Base-by-base conservation (phyloP, 345 rosid species). In the Populus nigra region DNA sequence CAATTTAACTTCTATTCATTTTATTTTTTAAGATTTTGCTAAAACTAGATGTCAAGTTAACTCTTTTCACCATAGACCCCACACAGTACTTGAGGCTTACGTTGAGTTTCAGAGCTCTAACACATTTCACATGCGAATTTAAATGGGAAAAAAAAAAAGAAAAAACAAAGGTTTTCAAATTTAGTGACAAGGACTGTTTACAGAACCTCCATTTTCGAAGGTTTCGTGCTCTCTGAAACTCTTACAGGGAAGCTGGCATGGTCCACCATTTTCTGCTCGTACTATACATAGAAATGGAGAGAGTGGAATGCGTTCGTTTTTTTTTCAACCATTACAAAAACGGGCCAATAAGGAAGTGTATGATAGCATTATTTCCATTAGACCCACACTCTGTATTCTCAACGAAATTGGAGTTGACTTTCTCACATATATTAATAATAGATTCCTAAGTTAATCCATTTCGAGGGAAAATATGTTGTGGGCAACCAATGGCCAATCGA, bases 401-500 rank as follows among this genome's bases (percentile, higher is more conserved):
- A 27, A 9, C 41, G 11, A 27, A 1, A 74, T 25, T 20, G n/a
- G 59, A 17, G 36, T 63, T 74, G 70, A 74, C 77, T 62, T 17
- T 10, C 2, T 2, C 8, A 2, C 62, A 20, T 57, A 1, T 57
- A 9, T n/a, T 57, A 57, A 57, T 57, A n/a, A 8, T 57, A 22
- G 63, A 23, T 57, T n/a, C 63, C 8, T 57, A n/a, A 3, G 10
- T n/a, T 10, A 10, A 23, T 57, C 29, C 63, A 57, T 57, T n/a
- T 66, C 49, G 62, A 47, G 50, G 72, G 53, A 67, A 68, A 15
- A 53, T 36, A 76, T 25, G 73, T 76, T 68, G 10, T 9, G 36
- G 55, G 39, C 53, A 35, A 12, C 68, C 79, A 68, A 76, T 76
- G 38, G 73, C 57, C 4, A 12, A 25, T 55, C 13, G 55, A 53